Conservation (phyloP, 371 early-diverging fungal genomes). For the Thermomucor indicae-seudaticae region DNA sequence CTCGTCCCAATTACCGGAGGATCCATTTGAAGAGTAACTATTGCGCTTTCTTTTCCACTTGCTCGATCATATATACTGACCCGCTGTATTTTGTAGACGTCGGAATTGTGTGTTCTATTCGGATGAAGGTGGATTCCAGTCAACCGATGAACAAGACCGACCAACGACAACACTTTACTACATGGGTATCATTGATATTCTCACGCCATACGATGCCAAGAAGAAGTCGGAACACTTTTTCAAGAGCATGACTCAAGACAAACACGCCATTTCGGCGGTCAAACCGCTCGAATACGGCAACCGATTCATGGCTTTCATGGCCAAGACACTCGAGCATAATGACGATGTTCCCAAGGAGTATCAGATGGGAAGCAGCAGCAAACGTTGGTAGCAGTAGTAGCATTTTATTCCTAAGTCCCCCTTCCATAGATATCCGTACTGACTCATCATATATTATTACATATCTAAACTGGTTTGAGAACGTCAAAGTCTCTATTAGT, state of each 20-base stretch:
- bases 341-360: slow-evolving; percentile 42
- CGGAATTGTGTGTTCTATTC: slow-evolving; percentile 78
- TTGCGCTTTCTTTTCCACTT: slow-evolving; percentile 18
- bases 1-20: slow-evolving; percentile 50
- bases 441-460: no score
- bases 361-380: slow-evolving; percentile 14
- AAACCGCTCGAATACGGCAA: slow-evolving; percentile 83
- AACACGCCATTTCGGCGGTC: slow-evolving; percentile 86
- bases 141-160: slow-evolving; percentile 72
- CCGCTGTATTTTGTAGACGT: slow-evolving; percentile 35
- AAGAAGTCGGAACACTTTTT: slow-evolving; percentile 89
- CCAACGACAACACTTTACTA: slow-evolving; percentile 80
- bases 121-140: slow-evolving; percentile 88
- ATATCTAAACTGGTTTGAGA: no score
- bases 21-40: slow-evolving; percentile 43
- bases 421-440: no score
- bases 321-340: slow-evolving; percentile 37
- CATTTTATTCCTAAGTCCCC: no score
- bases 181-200: slow-evolving; percentile 95
- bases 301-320: slow-evolving; percentile 90
- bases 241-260: slow-evolving; percentile 80
- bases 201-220: slow-evolving; percentile 90
- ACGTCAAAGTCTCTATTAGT: no score
- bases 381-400: no score
- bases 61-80: slow-evolving; percentile 1